Evolutionary conservation across 1,284 basidiomycete species (phyloP).

Genomic region (Stereum hirsutum): DNA sequence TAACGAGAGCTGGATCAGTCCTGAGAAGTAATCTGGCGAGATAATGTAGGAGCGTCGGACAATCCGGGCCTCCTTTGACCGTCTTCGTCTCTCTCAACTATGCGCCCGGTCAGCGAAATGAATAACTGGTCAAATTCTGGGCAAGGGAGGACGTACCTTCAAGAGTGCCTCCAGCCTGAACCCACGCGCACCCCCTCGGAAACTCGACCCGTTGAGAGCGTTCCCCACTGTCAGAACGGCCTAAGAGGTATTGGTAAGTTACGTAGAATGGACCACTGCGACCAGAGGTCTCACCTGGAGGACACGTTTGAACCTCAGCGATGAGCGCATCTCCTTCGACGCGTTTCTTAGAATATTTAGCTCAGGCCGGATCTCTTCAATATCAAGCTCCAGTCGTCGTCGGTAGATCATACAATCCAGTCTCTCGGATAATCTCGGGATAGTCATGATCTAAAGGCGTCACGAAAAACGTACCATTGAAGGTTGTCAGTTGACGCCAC

Average conservation of each 20-base stretch:
- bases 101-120: too few relatives aligned
- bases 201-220: conserved; percentile 72
- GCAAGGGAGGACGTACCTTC: conserved; percentile 43
- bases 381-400: conserved; percentile 70
- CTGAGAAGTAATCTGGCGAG: conserved; percentile 68
- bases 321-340: conserved; percentile 64
- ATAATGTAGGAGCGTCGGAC: conserved; percentile 85
- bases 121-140: neutral
- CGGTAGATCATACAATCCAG: conserved; percentile 81
- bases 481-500: neutral
- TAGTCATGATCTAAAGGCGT: conserved; percentile 55
- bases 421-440: conserved; percentile 68
- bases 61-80: conserved; percentile 52
- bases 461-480: neutral
- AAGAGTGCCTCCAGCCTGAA: conserved; percentile 77
- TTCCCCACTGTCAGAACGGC: conserved; percentile 76
- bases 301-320: conserved; percentile 59
- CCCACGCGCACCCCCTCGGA: conserved; percentile 76
- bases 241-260: conserved; percentile 24
- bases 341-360: conserved; percentile 71
- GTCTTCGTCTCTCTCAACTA: conserved; percentile 84
- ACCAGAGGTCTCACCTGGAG: conserved; percentile 42
- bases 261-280: conserved; percentile 1
- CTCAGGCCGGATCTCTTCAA: conserved; percentile 81
- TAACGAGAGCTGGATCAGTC: conserved; percentile 55